A percentile compares a stretch with the other conserved stretches of the same genome.
Conservation (phyloP, 176 grass and related monocot species). For the Olyra latifolia region DNA sequence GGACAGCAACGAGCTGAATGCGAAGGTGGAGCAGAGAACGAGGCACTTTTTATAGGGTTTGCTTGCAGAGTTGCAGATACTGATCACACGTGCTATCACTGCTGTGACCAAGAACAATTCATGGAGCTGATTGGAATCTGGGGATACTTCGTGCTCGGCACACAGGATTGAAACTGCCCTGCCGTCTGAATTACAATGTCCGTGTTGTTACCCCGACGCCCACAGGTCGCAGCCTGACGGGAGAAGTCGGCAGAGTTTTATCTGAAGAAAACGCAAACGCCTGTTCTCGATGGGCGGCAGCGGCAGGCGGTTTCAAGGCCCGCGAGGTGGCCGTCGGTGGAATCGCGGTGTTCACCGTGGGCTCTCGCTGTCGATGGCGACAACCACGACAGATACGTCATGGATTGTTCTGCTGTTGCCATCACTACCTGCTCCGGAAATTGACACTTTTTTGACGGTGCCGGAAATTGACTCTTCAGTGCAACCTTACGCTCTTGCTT, state of each 20-base stretch:
- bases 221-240: constrained; percentile 12
- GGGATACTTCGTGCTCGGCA: constrained; percentile 28
- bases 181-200: not conserved
- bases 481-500: not conserved
- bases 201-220: not conserved
- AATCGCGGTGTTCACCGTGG: constrained; percentile 29
- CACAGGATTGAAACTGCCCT: constrained; percentile 32
- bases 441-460: too few species aligned
- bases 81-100: not conserved
- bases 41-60: not conserved
- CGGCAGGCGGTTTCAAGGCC: not conserved
- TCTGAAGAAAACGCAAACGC: not conserved
- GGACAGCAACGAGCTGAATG: not conserved
- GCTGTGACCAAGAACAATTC: not conserved
- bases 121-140: not conserved
- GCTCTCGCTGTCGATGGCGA: constrained; percentile 31
- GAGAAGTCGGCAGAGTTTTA: not conserved
- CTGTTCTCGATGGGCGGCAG: constrained; percentile 3
- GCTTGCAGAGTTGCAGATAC: not conserved
- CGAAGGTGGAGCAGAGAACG: not conserved
- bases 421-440: constrained; percentile 3
- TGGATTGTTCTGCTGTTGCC: constrained; percentile 1
- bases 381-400: not conserved
- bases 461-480: not conserved
- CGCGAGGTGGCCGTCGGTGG: constrained; percentile 25